phyloP scores from a whole-genome alignment of 2,329 filamentous ascomycete species.

The Cercospora sp. region DNA sequence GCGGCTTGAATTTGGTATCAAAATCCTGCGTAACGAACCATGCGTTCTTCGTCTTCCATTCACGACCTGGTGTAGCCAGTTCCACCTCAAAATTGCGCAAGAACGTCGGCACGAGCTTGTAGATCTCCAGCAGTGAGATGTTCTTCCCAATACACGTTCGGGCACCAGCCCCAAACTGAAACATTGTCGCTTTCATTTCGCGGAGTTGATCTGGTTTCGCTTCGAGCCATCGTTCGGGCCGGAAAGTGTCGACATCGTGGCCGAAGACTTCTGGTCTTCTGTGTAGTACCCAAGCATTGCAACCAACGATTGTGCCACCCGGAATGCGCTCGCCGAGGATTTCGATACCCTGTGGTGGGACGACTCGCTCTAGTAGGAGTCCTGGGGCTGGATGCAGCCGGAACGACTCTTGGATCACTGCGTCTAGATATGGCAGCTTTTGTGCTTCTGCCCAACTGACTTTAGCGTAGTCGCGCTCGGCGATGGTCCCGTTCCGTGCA shows the following conservation, averaged over 20 bases:
- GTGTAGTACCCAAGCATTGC: conserved; percentile 74
- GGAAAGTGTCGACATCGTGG: conserved; percentile 62
- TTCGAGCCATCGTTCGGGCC: conserved; percentile 67
- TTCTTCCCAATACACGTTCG: conserved; percentile 66
- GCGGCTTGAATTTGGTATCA: conserved; percentile 45
- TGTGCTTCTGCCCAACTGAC: conserved; percentile 71
- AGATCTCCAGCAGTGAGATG: conserved; percentile 51
- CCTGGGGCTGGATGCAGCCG: conserved; percentile 73
- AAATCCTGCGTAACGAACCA: conserved; percentile 57
- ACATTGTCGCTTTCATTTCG: conserved; percentile 69
- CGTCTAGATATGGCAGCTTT: conserved; percentile 72
- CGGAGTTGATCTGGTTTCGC: conserved; percentile 57
- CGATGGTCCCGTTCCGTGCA: conserved; percentile 51
- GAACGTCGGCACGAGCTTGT: conserved; percentile 57
- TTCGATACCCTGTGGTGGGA: conserved; percentile 63
- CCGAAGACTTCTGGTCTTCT: conserved; percentile 68
- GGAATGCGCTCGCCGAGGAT: conserved; percentile 64
- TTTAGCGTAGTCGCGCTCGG: conserved; percentile 52
- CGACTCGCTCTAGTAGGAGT: conserved; percentile 70
- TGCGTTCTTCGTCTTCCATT: conserved; percentile 54
- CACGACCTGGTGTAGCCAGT: conserved; percentile 42
- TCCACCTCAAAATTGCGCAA: conserved; percentile 64
- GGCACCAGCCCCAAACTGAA: conserved; percentile 71
- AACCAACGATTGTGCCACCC: conserved; percentile 72
- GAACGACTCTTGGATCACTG: conserved; percentile 76